Conservation (phyloP, 192 early-diverging fungal species). For the Entomortierella parvispora region DNA sequence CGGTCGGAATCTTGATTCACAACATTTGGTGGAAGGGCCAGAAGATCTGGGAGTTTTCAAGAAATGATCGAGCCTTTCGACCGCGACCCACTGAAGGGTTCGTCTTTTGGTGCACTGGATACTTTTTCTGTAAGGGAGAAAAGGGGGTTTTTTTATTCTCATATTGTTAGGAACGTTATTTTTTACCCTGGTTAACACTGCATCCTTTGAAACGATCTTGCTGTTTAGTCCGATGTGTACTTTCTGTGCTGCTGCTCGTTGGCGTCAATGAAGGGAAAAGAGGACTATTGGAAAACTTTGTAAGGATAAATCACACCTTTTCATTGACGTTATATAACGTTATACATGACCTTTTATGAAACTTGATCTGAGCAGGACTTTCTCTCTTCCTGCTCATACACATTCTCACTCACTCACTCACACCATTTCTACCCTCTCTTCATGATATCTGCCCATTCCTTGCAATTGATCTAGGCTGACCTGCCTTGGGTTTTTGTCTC, state of each 20-base stretch:
- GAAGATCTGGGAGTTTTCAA: constrained; percentile 52
- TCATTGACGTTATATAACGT: too few relatives aligned
- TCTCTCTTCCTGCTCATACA: neutral
- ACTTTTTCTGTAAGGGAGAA: constrained; percentile 49
- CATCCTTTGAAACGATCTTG: neutral
- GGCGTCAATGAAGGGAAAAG: constrained; percentile 47
- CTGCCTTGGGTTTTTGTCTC: constrained; percentile 50
- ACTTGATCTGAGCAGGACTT: neutral
- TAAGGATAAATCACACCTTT: too few relatives aligned
- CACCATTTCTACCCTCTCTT: neutral
- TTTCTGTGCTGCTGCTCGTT: constrained; percentile 36
- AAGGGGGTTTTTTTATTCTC: neutral
- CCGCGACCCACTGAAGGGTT: constrained; percentile 45
- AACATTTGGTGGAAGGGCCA: constrained; percentile 54
- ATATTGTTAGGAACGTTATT: neutral
- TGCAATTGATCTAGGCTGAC: constrained; percentile 22
- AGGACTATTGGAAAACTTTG: constrained; percentile 42
- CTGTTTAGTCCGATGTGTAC: constrained; percentile 38
- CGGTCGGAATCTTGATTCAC: constrained; percentile 43
- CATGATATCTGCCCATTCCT: neutral
- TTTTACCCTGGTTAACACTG: neutral
- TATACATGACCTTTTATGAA: neutral
- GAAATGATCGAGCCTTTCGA: constrained; percentile 48
- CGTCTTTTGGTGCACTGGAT: constrained; percentile 49
- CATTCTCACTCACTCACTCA: neutral